Evolutionary conservation across 2,329 filamentous ascomycete genomes (phyloP).

Genomic region (Exophiala sp.): DNA sequence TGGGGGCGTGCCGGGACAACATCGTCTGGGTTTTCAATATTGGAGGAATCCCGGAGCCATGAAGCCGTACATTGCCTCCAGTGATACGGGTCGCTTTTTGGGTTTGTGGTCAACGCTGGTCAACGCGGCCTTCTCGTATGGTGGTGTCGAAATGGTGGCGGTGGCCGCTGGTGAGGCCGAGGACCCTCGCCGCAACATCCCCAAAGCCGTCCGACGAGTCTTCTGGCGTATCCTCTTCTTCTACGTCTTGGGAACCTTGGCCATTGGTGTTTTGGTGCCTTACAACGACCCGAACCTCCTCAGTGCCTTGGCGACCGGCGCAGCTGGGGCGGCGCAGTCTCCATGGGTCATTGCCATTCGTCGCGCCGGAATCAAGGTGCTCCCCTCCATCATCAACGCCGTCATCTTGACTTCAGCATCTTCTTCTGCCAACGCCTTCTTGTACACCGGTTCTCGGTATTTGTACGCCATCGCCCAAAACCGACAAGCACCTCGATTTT

Average conservation of each 20-base stretch:
- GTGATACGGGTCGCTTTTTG: slow-evolving; percentile 46
- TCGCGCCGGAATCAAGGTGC: slow-evolving; percentile 50
- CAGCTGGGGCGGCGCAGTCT: slow-evolving; percentile 39
- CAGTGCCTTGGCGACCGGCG: slow-evolving; percentile 37
- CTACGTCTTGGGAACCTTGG: slow-evolving; percentile 68
- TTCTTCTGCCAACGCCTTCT: slow-evolving; percentile 62
- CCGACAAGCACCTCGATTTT: slow-evolving; percentile 49
- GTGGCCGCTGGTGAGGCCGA: slow-evolving; percentile 46
- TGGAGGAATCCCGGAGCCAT: slow-evolving; percentile 45
- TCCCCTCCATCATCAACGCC: slow-evolving; percentile 69
- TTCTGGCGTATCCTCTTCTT: slow-evolving; percentile 62
- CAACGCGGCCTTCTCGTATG: slow-evolving; percentile 47
- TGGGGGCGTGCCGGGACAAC: slow-evolving; percentile 42
- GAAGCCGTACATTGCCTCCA: slow-evolving; percentile 25
- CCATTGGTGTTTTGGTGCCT: slow-evolving; percentile 70
- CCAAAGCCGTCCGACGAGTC: slow-evolving; percentile 40
- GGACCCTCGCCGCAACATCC: slow-evolving; percentile 39
- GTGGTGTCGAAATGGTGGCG: slow-evolving; percentile 47
- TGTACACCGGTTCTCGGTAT: slow-evolving; percentile 51
- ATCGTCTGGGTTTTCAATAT: slow-evolving; percentile 55
- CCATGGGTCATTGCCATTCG: slow-evolving; percentile 53
- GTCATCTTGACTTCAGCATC: slow-evolving; percentile 67
- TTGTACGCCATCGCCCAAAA: slow-evolving; percentile 46
- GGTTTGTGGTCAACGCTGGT: slow-evolving; percentile 47
- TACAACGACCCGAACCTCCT: slow-evolving; percentile 56